phyloP scores from a whole-genome alignment of 2,329 filamentous ascomycete genomes.

The Aureobasidium sp. region DNA sequence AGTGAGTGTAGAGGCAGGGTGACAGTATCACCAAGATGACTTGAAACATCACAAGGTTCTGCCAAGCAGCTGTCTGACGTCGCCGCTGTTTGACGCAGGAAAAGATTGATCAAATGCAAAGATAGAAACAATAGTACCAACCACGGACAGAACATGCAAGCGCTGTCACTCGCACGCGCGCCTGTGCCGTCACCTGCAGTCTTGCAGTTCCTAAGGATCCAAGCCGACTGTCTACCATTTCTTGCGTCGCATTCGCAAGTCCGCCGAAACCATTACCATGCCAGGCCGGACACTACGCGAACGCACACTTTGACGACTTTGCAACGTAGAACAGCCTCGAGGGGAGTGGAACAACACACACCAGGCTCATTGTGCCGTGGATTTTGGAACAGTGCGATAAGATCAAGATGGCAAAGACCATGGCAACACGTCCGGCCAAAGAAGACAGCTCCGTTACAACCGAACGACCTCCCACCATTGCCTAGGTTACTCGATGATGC shows the following conservation, averaged over 20 bases:
- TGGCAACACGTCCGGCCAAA: conserved; percentile 5
- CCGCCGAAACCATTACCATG: neutral
- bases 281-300: neutral
- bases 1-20: neutral
- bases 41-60: neutral
- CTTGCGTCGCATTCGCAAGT: conserved; percentile 10
- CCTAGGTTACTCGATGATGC: conserved; percentile 51
- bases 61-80: neutral
- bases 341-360: neutral
- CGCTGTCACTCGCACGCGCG: neutral
- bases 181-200: conserved; percentile 17
- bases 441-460: neutral
- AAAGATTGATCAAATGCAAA: neutral
- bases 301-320: neutral
- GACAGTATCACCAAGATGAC: neutral
- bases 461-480: conserved; percentile 40
- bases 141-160: conserved; percentile 7
- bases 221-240: conserved; percentile 16
- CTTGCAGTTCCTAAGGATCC: conserved; percentile 17
- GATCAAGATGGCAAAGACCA: conserved; percentile 2
- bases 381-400: neutral
- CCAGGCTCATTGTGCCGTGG: neutral
- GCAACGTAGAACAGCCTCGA: neutral
- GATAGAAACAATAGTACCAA: neutral
- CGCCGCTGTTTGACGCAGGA: neutral